Base-by-base conservation (phyloP, 2,329 filamentous ascomycete genomes). In the Neonectria faginata region DNA sequence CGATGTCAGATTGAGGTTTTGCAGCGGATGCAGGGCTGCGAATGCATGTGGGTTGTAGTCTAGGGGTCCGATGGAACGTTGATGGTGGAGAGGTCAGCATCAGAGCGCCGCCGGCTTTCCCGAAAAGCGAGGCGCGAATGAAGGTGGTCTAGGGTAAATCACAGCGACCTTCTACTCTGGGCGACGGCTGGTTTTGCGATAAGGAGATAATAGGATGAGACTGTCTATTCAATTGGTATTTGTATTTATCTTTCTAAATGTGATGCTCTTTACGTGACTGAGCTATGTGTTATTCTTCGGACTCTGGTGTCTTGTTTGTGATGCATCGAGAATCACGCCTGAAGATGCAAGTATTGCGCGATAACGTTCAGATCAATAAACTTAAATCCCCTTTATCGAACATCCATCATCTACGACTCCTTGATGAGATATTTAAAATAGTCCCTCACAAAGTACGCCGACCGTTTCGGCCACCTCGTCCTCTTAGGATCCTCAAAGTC, bases 401-500 rank as follows among this genome's bases (percentile, higher is more conserved):
- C 3, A 7, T 11, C 5, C 2, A 29, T 11, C 18, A 5, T n/a
- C 54, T 62, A 70, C 2, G 64, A 41, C 45, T 70, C 61, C 18
- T 57, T 60, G 4, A 72, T 60, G 1, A 72, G 42, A 22, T 72
- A 65, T 5, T 56, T 18, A 14, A 72, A 69, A 12, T 69, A 70
- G 10, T 70, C 68, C 6, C 64, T 60, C 7, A 72, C 45, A 27
- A 70, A 72, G 20, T 72, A 72, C 2, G 68, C 68, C 10, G 70
- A 72, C 31, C 68, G 65, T 55, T 72, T 72, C 0, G 70, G 68
- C 54, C 69, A 72, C n/a, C 69, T 66, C 11, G 52, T 58, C 55
- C 60, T 68, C 20, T 65, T 53, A 0, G 69, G 60, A 22, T 62
- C 48, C 27, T 68, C 62, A 51, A 79, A 81, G 58, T 82, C 79